Evolutionary conservation across 208 protist species (phyloP).

Genomic region (Trypanosoma melophagium): DNA sequence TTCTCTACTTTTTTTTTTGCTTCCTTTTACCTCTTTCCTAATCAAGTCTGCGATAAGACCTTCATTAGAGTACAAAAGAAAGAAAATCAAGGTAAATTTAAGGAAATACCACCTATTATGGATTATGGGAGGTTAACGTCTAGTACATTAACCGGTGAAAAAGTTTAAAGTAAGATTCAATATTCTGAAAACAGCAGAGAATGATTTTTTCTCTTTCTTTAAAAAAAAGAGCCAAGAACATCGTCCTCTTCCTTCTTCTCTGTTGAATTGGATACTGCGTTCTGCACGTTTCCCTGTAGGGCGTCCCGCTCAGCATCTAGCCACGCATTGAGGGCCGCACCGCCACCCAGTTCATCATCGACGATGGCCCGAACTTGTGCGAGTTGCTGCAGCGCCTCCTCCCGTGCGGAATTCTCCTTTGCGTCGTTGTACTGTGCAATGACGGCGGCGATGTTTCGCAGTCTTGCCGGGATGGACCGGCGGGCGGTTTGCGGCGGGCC

Average conservation of each 20-base stretch:
- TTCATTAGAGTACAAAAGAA: not conserved
- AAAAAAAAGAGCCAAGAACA: constrained; percentile 53
- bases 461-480: constrained; percentile 27
- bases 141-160: too few relatives aligned
- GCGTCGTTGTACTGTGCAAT: constrained; percentile 68
- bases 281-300: constrained; percentile 49
- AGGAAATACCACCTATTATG: not conserved
- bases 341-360: constrained; percentile 43
- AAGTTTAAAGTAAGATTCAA: too few relatives aligned
- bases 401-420: constrained; percentile 54
- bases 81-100: not conserved
- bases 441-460: constrained; percentile 50
- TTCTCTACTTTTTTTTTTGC: constrained; percentile 12
- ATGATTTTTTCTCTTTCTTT: not conserved
- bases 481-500: constrained; percentile 30
- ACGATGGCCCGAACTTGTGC: constrained; percentile 41
- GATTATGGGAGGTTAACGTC: not conserved
- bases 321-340: constrained; percentile 51
- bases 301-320: constrained; percentile 52
- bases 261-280: not conserved
- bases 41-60: not conserved
- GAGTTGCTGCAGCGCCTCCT: constrained; percentile 22
- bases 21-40: not conserved
- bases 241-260: constrained; percentile 44
- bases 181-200: not conserved